Conservation (phyloP, 176 grass and related monocot genomes). For the Microstegium vimineum region DNA sequence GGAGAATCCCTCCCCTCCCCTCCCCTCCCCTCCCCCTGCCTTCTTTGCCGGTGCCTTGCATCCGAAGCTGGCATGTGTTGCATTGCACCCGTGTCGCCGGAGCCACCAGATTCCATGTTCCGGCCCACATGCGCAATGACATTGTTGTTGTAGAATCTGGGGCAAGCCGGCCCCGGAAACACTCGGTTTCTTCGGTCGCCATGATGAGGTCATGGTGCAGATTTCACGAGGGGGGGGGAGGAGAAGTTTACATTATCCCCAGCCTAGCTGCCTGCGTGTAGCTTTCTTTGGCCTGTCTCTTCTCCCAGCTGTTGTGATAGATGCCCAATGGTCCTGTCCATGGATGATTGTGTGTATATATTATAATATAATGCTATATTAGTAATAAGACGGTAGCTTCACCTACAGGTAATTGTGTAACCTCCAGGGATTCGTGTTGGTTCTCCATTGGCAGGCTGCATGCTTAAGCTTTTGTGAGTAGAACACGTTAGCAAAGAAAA, state of each 20-base stretch:
- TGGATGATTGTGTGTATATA: not conserved
- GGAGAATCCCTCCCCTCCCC: not conserved
- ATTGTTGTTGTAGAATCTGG: not conserved
- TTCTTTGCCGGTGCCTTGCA: not conserved
- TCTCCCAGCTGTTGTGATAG: not conserved
- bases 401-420: not conserved
- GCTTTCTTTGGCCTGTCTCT: constrained; percentile 9
- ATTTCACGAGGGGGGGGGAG: not conserved
- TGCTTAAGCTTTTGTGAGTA: not conserved
- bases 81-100: not conserved
- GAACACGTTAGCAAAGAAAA: not conserved
- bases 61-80: not conserved
- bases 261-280: not conserved
- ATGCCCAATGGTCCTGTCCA: constrained; percentile 24
- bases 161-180: not conserved
- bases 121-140: not conserved
- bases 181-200: not conserved
- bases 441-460: constrained; percentile 3
- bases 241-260: too few species aligned
- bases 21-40: too few species aligned
- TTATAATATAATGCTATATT: not conserved
- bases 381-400: not conserved
- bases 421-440: not conserved
- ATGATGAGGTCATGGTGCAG: constrained; percentile 43
- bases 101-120: not conserved